Conservation (phyloP, 1,139 yeast genomes). For the Magnusiomyces magnusii region DNA sequence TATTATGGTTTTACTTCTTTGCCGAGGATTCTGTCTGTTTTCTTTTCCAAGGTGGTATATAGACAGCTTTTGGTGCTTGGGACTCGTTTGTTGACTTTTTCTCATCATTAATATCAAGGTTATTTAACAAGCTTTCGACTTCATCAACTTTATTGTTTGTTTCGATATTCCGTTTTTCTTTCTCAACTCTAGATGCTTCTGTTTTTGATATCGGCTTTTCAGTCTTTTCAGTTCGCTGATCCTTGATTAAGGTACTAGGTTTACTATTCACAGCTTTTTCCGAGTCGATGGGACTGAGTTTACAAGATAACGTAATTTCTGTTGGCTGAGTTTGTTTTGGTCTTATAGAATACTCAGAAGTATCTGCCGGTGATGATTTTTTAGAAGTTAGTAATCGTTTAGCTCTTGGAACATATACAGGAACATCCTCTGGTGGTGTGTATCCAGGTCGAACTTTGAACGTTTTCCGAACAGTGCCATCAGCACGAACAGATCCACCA, state of each 20-base stretch:
- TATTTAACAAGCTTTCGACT: background rate
- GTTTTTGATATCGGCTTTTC: background rate
- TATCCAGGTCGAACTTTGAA: constrained; percentile 37
- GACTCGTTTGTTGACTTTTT: background rate
- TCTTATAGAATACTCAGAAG: background rate
- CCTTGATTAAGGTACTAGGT: background rate
- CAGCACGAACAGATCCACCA: constrained; percentile 33
- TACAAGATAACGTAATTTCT: too few species aligned
- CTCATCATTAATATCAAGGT: background rate
- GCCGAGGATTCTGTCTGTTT: background rate
- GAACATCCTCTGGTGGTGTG: constrained; percentile 35
- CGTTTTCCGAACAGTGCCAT: constrained; percentile 35
- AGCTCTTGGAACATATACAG: constrained; percentile 29
- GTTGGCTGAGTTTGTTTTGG: too few species aligned
- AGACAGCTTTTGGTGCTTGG: background rate
- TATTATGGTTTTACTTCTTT: background rate
- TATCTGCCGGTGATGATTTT: background rate
- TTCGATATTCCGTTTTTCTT: background rate
- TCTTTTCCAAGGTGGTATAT: constrained; percentile 6
- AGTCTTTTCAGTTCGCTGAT: background rate
- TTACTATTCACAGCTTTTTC: background rate
- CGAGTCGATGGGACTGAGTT: too few species aligned
- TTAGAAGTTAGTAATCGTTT: constrained; percentile 8
- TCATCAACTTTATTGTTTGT: background rate
- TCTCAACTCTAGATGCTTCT: background rate